Percentiles rank a stretch among this genome's conserved stretches.
Conservation (phyloP, 2,329 filamentous ascomycete genomes). For the Rasamsonia emersonii region DNA sequence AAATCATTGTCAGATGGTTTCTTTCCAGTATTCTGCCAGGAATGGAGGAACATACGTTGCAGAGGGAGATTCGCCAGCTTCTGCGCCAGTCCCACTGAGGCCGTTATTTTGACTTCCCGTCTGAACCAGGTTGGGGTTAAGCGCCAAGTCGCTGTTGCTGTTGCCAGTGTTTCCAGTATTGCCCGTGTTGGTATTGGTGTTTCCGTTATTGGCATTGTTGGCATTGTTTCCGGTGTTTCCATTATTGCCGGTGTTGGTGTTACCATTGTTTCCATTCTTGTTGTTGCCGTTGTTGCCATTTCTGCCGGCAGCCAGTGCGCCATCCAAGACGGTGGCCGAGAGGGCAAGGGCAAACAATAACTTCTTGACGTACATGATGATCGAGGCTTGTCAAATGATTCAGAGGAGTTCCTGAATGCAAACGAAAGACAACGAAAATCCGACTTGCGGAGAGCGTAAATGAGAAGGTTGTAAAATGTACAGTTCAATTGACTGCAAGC, state of each 20-base stretch:
- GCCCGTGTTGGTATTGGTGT: too few relatives aligned
- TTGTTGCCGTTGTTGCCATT: slow-evolving; percentile 12
- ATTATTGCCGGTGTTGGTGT: background rate
- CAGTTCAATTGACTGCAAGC: slow-evolving; percentile 5
- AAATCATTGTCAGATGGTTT: slow-evolving; percentile 8
- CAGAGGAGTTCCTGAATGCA: background rate
- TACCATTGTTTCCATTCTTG: slow-evolving; percentile 12
- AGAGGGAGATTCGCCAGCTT: slow-evolving; percentile 37
- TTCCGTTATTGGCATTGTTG: slow-evolving; percentile 13
- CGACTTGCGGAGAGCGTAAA: slow-evolving; percentile 3
- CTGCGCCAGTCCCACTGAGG: slow-evolving; percentile 15
- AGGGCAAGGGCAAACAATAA: slow-evolving; percentile 5
- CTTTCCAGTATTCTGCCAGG: background rate
- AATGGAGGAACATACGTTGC: slow-evolving; percentile 29
- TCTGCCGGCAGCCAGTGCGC: slow-evolving; percentile 2
- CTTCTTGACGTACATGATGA: slow-evolving; percentile 6
- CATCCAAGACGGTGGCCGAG: slow-evolving; percentile 3
- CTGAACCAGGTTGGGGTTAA: slow-evolving; percentile 37
- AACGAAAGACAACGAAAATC: slow-evolving; percentile 1
- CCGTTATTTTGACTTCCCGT: slow-evolving; percentile 17
- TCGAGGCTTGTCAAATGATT: slow-evolving; percentile 2
- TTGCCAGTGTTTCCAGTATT: slow-evolving; percentile 14
- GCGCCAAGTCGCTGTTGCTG: slow-evolving; percentile 13
- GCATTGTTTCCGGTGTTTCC: slow-evolving; percentile 1
- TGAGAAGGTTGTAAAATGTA: slow-evolving; percentile 1